These are phyloP conservation scores for Penicillium sp. DNA, from an alignment of 2,329 filamentous ascomycete species.

Conservation along the genomic window DNA sequence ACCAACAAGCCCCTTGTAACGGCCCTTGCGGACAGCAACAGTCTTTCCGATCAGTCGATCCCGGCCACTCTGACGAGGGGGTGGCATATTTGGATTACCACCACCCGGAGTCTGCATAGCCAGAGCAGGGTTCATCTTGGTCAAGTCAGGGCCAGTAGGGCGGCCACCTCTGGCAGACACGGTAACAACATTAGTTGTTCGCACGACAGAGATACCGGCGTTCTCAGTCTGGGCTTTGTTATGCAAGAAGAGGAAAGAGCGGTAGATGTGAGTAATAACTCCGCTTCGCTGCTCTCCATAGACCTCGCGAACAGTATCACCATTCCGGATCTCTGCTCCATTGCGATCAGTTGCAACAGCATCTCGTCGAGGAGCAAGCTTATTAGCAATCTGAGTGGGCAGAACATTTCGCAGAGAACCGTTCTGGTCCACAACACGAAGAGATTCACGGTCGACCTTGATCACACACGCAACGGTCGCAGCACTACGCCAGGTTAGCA, in stretches of 20 bases:
- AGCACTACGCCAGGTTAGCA: slow-evolving; percentile 57
- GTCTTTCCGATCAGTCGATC: slow-evolving; percentile 90
- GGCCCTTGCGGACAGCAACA: slow-evolving; percentile 83
- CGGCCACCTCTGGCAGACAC: slow-evolving; percentile 93
- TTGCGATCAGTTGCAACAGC: slow-evolving; percentile 92
- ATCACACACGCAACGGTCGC: slow-evolving; percentile 92
- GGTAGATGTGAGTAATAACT: slow-evolving; percentile 90
- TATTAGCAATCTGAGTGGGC: slow-evolving; percentile 90
- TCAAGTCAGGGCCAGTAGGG: slow-evolving; percentile 76
- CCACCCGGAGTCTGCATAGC: slow-evolving; percentile 68
- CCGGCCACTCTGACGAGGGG: slow-evolving; percentile 75
- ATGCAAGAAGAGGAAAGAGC: slow-evolving; percentile 89
- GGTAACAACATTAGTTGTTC: slow-evolving; percentile 83
- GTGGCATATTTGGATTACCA: slow-evolving; percentile 61
- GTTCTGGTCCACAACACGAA: slow-evolving; percentile 89
- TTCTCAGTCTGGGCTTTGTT: slow-evolving; percentile 85
- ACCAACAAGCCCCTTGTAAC: slow-evolving; percentile 89
- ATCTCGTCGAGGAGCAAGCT: slow-evolving; percentile 78
- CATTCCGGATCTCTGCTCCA: slow-evolving; percentile 87
- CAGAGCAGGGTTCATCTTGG: slow-evolving; percentile 89
- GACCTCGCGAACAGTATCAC: slow-evolving; percentile 90
- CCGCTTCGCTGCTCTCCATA: slow-evolving; percentile 85
- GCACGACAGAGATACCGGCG: slow-evolving; percentile 85
- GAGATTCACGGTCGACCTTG: slow-evolving; percentile 91
- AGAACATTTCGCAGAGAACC: slow-evolving; percentile 81